Evolutionary conservation across 768 basidiomycete genomes (phyloP).

Genomic region (Termitomyces titanicus): DNA sequence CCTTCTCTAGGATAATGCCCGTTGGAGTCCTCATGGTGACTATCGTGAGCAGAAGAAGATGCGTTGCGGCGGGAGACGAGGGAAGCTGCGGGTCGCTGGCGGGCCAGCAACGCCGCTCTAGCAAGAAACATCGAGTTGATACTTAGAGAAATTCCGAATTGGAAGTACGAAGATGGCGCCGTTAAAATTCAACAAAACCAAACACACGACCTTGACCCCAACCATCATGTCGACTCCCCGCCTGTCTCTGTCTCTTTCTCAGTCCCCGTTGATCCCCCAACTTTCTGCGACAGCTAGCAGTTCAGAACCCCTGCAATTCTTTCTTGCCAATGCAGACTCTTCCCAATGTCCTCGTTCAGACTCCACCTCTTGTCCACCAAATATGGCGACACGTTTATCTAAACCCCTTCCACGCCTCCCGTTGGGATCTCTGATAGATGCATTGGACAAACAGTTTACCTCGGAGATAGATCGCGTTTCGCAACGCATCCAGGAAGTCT

Average conservation of each 20-base stretch:
- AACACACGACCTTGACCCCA: conserved; percentile 11
- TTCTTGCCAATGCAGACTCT: background rate
- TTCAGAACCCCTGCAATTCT: background rate
- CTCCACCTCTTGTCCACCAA: background rate
- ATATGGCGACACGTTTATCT: background rate
- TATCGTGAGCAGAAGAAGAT: conserved; percentile 40
- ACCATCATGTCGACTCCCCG: conserved; percentile 14
- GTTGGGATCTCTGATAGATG: conserved; percentile 30
- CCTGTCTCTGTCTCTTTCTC: conserved; percentile 23
- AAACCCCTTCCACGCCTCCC: conserved; percentile 9
- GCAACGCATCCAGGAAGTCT: conserved; percentile 19
- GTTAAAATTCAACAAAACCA: conserved; percentile 5
- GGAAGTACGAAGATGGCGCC: background rate
- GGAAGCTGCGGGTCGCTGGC: conserved; percentile 27
- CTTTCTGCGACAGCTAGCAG: background rate
- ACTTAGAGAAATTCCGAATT: background rate
- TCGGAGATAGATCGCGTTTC: conserved; percentile 19
- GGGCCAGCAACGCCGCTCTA: conserved; percentile 33
- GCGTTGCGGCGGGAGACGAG: conserved; percentile 36
- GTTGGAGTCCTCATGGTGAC: conserved; percentile 40
- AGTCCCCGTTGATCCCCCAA: conserved; percentile 25
- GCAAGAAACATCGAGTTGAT: conserved; percentile 38
- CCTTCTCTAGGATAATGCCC: conserved; percentile 58
- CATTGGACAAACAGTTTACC: conserved; percentile 29
- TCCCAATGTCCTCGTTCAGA: background rate